These are phyloP conservation scores for Skeletonema tropicum DNA, from an alignment of 108 stramenopile genomes.

Conservation along the genomic window DNA sequence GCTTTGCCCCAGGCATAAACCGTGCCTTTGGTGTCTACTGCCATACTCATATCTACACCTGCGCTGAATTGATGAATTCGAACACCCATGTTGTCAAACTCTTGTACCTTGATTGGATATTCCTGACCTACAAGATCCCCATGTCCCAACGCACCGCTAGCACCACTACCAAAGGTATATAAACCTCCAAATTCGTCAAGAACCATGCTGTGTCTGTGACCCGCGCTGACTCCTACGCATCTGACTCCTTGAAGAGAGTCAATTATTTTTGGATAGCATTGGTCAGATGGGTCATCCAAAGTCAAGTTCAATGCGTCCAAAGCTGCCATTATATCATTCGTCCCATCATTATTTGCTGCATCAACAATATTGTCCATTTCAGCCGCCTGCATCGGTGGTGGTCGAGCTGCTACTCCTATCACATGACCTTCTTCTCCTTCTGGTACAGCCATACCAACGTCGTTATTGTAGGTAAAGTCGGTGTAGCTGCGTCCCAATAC, in stretches of 20 bases:
- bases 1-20: conserved; percentile 92
- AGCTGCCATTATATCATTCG: conserved; percentile 41
- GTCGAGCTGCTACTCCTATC: conserved; percentile 31
- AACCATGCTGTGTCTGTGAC: conserved; percentile 78
- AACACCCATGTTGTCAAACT: conserved; percentile 60
- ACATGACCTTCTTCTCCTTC: conserved; percentile 64
- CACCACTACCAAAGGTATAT: conserved; percentile 85
- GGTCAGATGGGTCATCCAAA: conserved; percentile 86
- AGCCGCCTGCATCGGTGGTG: conserved; percentile 37
- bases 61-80: conserved; percentile 87
- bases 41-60: conserved; percentile 93
- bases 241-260: conserved; percentile 83
- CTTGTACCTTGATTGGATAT: conserved; percentile 71
- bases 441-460: conserved; percentile 69
- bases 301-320: conserved; percentile 60
- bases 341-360: conserved; percentile 30
- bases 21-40: conserved; percentile 66
- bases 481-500: conserved; percentile 84
- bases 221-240: conserved; percentile 83
- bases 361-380: conserved; percentile 27
- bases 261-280: conserved; percentile 84
- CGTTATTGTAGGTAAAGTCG: conserved; percentile 77
- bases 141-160: conserved; percentile 83
- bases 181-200: conserved; percentile 63
- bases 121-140: conserved; percentile 75